Evolutionary conservation across 2,329 filamentous ascomycete genomes (phyloP), one percentile per base, ranked within the genome.

Genomic region (Trichoderma guizhouense): DNA sequence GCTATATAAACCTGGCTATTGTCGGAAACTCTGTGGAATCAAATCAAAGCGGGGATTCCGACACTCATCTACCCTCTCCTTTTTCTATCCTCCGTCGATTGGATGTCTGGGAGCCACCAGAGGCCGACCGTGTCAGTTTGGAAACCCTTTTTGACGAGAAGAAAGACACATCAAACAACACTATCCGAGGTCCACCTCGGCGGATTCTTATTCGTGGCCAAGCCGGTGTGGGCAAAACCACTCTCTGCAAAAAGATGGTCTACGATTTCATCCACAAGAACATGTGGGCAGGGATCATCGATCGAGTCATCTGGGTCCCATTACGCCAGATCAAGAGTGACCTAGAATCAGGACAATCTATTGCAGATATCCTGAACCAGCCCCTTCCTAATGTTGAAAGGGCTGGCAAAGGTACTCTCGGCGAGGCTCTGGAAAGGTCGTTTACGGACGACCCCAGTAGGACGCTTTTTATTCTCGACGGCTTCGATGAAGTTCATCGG

Each of bases 191-290:
- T 58, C 18, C 30, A 7, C 55, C 55, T 2, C 60, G 12, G 3
- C 8, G 63, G 14, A 55, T 66, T 9, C 28, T 66, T 21, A 66
- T 66, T 11, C 63, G 63, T 26, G 63, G 63, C 26, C 39, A 47
- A 32, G 63, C 63, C n/a, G 63, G 63, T 9, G 63, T 66, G 24
- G 63, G 63, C 12, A 66, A 66, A 30, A 66, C 63, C 2, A 66
- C 63, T n/a, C 43, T 66, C 34, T 66, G 63, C 63, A 66, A 66
- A 32, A 66, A 66, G 63, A 32, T 66, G 34, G 63, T 66, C 2
- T 21, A 66, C 7, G 63, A 66, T 1, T 66, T 66, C 18, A 21
- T 55, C 26, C 26, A 66, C 28, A 47, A 18, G 8, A 26, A 24
- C 26, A 66, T 66, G 30, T 66, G 63, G 55, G 26, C 26, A 21